Evolutionary conservation across 202 grass and related monocot genomes (phyloP), one percentile per base, ranked within the genome.

Genomic region (Schoenoplectus tabernaemontani): DNA sequence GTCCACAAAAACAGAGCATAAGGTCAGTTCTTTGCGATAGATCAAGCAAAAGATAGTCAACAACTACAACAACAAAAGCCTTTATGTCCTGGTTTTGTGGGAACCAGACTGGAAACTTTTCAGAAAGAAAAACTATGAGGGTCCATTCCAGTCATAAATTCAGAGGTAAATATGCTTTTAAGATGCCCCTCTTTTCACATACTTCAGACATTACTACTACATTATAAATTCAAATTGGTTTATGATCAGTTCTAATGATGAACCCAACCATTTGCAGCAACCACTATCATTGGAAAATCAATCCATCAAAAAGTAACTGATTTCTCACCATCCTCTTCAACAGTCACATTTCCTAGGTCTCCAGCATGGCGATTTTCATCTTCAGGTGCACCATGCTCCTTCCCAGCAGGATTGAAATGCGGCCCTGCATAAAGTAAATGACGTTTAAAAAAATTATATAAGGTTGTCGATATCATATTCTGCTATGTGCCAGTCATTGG

Each of bases 281-380:
- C 28, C 42, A 71, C 6, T 70, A 70, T 7, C 0, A 42, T 36
- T 13, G 22, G 64, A 11, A 70, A 46, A 70, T 30, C 42, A 30
- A 48, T 50, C 0, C 23, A 30, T 24, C 20, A 50, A 30, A 50
- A 32, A 3, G 5, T 15, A 50, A 72, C 48, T 20, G 11, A 9
- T 48, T 50, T 61, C 50, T 13, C 75, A 93, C 91, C 91, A 83
- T 91, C 87, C 1, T 48, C 77, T 58, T 85, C 93, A n/a, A 75
- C 91, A 2, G 77, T 91, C 51, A 90, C 76, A 64, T 97, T 97
- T 78, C 93, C 91, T 65, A 97, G 93, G 78, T 97, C 93, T 85
- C 93, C 93, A 2, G 81, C 85, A 84, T 97, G 93, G 50, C 91
- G 85, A 67, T 62, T 78, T 28, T 88, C 85, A 78, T 91, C 91